Evolutionary conservation across 352 stramenopile genomes (phyloP).

Genomic region (Elongisporangium undulatum): DNA sequence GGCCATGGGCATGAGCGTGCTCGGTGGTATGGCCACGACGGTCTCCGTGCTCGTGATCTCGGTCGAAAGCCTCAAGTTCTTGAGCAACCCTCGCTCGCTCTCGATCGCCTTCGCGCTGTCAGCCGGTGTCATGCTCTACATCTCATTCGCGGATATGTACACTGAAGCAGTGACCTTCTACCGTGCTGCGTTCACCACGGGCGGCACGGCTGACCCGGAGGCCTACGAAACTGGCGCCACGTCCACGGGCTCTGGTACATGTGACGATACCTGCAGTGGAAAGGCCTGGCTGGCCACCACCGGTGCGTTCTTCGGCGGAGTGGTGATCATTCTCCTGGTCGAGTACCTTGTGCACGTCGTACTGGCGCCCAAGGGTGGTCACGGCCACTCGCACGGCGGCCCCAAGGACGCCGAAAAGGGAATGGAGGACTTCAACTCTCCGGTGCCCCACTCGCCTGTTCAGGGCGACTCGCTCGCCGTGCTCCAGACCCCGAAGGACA

Average conservation of each 20-base stretch:
- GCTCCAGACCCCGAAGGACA: neutral
- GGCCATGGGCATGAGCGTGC: constrained; percentile 66
- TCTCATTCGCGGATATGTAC: constrained; percentile 57
- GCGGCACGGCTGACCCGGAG: constrained; percentile 46
- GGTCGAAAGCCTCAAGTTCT: constrained; percentile 48
- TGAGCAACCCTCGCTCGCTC: constrained; percentile 48
- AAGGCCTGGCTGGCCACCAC: constrained; percentile 54
- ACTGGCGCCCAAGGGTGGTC: neutral
- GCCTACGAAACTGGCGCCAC: constrained; percentile 55
- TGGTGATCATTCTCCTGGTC: constrained; percentile 44
- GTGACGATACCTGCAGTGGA: constrained; percentile 53
- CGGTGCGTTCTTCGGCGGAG: constrained; percentile 47
- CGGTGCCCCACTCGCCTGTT: constrained; percentile 10
- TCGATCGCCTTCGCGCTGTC: constrained; percentile 60
- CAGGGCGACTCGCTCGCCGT: neutral
- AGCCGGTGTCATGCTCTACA: constrained; percentile 77
- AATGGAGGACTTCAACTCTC: constrained; percentile 13
- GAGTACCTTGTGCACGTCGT: constrained; percentile 18
- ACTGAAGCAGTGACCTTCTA: constrained; percentile 48
- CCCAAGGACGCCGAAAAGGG: constrained; percentile 7
- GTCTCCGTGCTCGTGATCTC: constrained; percentile 62
- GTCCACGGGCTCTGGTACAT: constrained; percentile 26
- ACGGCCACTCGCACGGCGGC: constrained; percentile 4
- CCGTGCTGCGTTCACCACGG: constrained; percentile 43
- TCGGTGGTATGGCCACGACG: constrained; percentile 58